Base-by-base conservation (phyloP, 805 yeast species). In the Barnettozyma botsteinii region DNA sequence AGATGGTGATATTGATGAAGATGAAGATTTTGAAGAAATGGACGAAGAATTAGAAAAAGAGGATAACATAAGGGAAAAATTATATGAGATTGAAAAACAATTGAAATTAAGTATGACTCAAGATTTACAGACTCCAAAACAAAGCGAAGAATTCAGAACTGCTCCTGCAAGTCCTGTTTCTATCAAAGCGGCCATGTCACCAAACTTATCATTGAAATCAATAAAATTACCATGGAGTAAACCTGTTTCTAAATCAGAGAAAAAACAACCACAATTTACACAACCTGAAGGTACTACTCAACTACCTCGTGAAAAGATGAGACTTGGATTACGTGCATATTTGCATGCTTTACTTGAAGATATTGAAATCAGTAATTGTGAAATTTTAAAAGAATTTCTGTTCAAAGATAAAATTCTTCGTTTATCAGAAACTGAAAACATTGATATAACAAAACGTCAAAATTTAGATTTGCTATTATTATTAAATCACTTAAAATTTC, bases 311-410 rank as follows among this genome's bases (percentile, higher is more conserved):
- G 98, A 91, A 57, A 80, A 78, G 48, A 72, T 86, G 49, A 67
- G 98, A 31, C 69, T 87, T 9, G 75, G 94, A 0, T 66, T 91
- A 33, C 68, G 97, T 34, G 85, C 87, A 0, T 91, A 85, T 52
- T 53, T 91, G 35, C 65, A 71, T 22, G 58, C 69, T 2, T 59
- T 89, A 14, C 53, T 74, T 9, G 64, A 70, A 25, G 72, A 75
- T 32, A 69, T 75, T 6, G 81, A 77, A 33, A 70, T 86, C 0
- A 65, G 78, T 1, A 69, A 72, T 36, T 73, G 79, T 29, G 62
- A 66, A 0, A 61, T 67, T 5, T 66, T 88, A 33, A 56, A 65
- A 21, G 68, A 68, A 19, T 89, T 89, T 53, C 47, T 85, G 4
- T 59, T 65, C 34, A 57, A 61, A 18, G 61, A 64, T 8, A 56